Evolutionary conservation across 805 yeast species (phyloP).

Genomic region (Ogataea ganodermae): DNA sequence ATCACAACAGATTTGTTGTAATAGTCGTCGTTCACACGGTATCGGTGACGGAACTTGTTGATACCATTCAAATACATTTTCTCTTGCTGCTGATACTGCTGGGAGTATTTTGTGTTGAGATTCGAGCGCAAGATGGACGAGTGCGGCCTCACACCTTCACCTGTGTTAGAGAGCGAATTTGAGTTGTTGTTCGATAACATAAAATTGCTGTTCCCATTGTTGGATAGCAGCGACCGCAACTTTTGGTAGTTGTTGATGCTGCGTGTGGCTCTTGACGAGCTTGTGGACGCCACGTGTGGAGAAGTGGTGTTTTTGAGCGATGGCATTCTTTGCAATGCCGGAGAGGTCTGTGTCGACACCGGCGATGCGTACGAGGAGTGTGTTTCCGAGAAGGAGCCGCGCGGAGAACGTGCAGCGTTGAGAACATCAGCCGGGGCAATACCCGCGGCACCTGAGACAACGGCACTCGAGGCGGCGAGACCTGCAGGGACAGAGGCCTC

Average conservation of each 20-base stretch:
- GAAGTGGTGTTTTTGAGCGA: slow-evolving; percentile 8
- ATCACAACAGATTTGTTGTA: slow-evolving; percentile 51
- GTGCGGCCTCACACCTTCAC: slow-evolving; percentile 30
- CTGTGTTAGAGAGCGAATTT: not conserved
- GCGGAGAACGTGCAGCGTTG: not conserved
- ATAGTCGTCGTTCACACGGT: slow-evolving; percentile 48
- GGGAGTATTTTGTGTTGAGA: slow-evolving; percentile 35
- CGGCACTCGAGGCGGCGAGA: not conserved
- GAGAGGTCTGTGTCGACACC: slow-evolving; percentile 10
- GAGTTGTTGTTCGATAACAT: slow-evolving; percentile 6
- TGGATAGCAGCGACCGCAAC: slow-evolving; percentile 16
- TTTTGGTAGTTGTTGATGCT: slow-evolving; percentile 23
- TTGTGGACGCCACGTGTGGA: not conserved
- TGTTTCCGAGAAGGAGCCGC: not conserved
- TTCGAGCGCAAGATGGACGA: slow-evolving; percentile 33
- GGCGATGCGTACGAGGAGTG: slow-evolving; percentile 3
- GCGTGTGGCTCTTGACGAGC: slow-evolving; percentile 18
- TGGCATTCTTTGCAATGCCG: slow-evolving; percentile 11
- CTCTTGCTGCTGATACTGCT: slow-evolving; percentile 55
- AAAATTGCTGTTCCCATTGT: slow-evolving; percentile 7
- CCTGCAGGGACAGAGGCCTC: not conserved
- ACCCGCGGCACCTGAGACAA: not conserved
- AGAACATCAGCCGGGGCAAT: not conserved
- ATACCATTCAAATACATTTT: slow-evolving; percentile 51
- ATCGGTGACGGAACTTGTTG: slow-evolving; percentile 34